Evolutionary conservation across 805 yeast species (phyloP), one percentile per base, ranked within the genome.

Genomic region (Pichia nakasei): DNA sequence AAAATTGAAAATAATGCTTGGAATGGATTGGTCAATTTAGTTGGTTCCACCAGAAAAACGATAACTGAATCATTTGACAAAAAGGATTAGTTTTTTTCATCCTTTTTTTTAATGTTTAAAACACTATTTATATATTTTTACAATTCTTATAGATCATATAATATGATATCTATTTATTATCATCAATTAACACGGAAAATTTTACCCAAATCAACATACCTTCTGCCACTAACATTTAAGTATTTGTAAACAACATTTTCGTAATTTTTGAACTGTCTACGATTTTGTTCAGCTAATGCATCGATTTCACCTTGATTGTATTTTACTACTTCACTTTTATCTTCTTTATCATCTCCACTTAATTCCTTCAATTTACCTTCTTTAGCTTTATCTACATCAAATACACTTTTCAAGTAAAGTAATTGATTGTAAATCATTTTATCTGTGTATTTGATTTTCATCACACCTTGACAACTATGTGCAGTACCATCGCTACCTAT

Each of bases 341-440:
- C 49, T 5, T 21, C 37, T 2, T 56, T 57, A 9, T 43, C 50
- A 38, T 63, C 63, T 27, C 51, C 52, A 15, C 51, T 47, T 17
- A 82, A 59, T 0, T 85, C 82, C 53, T 77, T 77, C 54, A 84
- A 56, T 48, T 61, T 59, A 38, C 68, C 66, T 42, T 62, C 67
- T 63, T 80, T 84, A 41, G 85, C 87, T 61, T 82, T 83, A 44
- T 82, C 88, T 35, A 80, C 78, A 60, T 89, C 93, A 61, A 91
- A 93, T 24, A 93, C 59, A 2, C 88, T 75, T 49, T 77, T 79
- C 52, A 85, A 76, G 57, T 86, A 91, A 37, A 85, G 69, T 51
- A 93, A 67, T 64, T 93, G 97, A 55, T 85, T 85, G 68, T 89
- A 91, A 34, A 93, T 69, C 42, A 78, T 82, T 57, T 82, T 82